These are phyloP conservation scores for Fusarium nematophilum DNA, from an alignment of 2,329 filamentous ascomycete genomes.

Conservation along the genomic window DNA sequence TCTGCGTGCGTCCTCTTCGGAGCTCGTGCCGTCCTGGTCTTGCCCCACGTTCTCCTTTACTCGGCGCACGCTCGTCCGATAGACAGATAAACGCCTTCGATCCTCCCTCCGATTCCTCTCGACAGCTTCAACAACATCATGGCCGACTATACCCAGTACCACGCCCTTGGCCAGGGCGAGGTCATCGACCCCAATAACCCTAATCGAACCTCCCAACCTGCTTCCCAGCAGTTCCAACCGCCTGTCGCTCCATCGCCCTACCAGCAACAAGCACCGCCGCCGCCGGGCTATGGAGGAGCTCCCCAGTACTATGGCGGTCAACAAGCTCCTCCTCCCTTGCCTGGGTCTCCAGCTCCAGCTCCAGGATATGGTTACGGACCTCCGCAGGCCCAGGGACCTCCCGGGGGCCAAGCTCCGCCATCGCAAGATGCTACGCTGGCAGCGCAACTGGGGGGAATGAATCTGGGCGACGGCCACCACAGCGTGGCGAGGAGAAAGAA, in stretches of 20 bases:
- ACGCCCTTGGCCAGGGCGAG: slow-evolving; percentile 67
- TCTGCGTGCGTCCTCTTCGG: slow-evolving; percentile 10
- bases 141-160: slow-evolving; percentile 67
- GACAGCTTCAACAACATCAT: slow-evolving; percentile 50
- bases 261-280: slow-evolving; percentile 54
- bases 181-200: slow-evolving; percentile 66
- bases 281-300: slow-evolving; percentile 52
- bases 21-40: slow-evolving; percentile 24
- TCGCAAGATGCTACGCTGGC: slow-evolving; percentile 65
- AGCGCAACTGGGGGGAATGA: slow-evolving; percentile 83
- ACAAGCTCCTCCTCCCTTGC: slow-evolving; percentile 43
- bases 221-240: slow-evolving; percentile 66
- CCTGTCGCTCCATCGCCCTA: slow-evolving; percentile 66
- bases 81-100: slow-evolving; percentile 35
- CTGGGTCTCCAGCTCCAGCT: slow-evolving; percentile 40
- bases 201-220: slow-evolving; percentile 61
- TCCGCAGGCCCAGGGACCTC: slow-evolving; percentile 42
- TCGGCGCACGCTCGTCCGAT: slow-evolving; percentile 44
- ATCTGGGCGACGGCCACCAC: slow-evolving; percentile 65
- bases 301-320: slow-evolving; percentile 54
- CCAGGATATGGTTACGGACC: slow-evolving; percentile 45
- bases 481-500: slow-evolving; percentile 79
- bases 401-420: slow-evolving; percentile 44
- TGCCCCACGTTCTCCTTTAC: slow-evolving; percentile 46
- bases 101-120: slow-evolving; percentile 29